These are phyloP conservation scores for Oryza glumipatula DNA, from an alignment of 176 grass and related monocot genomes.

Conservation along the genomic window DNA sequence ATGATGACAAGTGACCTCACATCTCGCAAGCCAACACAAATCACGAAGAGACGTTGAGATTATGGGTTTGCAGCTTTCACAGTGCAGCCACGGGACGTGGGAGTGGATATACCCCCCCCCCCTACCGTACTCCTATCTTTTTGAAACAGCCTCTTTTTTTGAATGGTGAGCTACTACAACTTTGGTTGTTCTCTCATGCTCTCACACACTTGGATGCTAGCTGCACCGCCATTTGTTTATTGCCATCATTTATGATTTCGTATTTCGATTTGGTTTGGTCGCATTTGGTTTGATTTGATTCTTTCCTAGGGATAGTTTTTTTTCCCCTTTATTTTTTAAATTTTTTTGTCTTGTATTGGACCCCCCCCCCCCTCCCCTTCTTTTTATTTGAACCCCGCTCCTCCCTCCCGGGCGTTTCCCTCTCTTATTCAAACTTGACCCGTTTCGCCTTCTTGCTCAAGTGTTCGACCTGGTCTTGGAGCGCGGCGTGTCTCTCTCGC, in stretches of 20 bases:
- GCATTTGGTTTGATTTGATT: neutral
- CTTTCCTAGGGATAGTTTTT: neutral
- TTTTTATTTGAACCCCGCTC: slow-evolving; percentile 51
- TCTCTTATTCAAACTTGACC: slow-evolving; percentile 60
- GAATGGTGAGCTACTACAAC: neutral
- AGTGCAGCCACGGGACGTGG: neutral
- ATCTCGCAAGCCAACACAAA: neutral
- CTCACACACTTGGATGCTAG: neutral
- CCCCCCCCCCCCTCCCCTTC: neutral
- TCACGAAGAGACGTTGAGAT: neutral
- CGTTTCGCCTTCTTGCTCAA: neutral
- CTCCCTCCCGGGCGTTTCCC: slow-evolving; percentile 41
- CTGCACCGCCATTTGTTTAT: neutral
- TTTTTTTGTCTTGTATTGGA: slow-evolving; percentile 32
- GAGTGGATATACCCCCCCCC: neutral
- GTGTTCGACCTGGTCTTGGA: too few relatives aligned
- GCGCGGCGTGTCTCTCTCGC: neutral
- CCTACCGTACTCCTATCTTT: neutral
- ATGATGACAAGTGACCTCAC: neutral
- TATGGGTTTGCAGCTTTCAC: neutral
- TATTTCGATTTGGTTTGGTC: neutral
- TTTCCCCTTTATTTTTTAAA: neutral
- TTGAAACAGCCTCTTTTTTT: neutral
- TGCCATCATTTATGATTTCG: slow-evolving; percentile 7
- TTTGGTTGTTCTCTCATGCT: neutral